phyloP scores from a whole-genome alignment of 176 grass and related monocot species.

The Elaeis guineensis region DNA sequence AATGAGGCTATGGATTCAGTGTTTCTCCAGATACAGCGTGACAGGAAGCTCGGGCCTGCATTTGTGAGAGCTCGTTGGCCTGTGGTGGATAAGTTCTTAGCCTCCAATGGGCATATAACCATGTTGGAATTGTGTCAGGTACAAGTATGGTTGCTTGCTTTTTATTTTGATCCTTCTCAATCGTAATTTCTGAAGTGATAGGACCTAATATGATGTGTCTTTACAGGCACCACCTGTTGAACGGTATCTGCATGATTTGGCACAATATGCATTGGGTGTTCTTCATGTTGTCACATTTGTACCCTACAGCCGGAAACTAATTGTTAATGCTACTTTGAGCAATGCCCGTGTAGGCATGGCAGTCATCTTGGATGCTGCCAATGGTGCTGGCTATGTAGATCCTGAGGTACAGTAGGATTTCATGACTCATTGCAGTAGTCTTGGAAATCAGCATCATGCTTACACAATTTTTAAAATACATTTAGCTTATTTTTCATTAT shows the following conservation, averaged over 20 bases:
- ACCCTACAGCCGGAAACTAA: constrained; percentile 64
- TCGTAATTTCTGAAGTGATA: no score
- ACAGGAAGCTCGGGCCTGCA: constrained; percentile 86
- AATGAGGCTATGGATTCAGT: constrained; percentile 89
- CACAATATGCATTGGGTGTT: constrained; percentile 90
- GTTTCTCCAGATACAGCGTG: constrained; percentile 84
- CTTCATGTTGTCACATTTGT: constrained; percentile 93
- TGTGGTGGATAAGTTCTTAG: constrained; percentile 73
- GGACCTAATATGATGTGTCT: constrained; percentile 5
- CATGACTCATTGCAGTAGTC: no score
- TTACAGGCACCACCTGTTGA: constrained; percentile 68
- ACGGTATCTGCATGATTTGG: constrained; percentile 81
- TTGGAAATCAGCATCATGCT: no score
- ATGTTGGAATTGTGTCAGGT: constrained; percentile 95
- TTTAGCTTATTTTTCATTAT: not conserved
- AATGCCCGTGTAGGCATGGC: constrained; percentile 82
- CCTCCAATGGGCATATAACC: constrained; percentile 76
- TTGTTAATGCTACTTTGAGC: constrained; percentile 79
- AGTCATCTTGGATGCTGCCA: constrained; percentile 69
- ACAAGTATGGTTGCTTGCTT: not conserved
- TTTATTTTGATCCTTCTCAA: no score
- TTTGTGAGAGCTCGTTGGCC: constrained; percentile 78
- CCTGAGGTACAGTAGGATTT: constrained; percentile 48
- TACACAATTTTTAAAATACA: not conserved
- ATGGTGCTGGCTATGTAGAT: constrained; percentile 76